Percentiles rank a stretch among this genome's conserved stretches.
phyloP scores from a whole-genome alignment of 2,329 filamentous ascomycete genomes.

The Aspergillus neotritici region DNA sequence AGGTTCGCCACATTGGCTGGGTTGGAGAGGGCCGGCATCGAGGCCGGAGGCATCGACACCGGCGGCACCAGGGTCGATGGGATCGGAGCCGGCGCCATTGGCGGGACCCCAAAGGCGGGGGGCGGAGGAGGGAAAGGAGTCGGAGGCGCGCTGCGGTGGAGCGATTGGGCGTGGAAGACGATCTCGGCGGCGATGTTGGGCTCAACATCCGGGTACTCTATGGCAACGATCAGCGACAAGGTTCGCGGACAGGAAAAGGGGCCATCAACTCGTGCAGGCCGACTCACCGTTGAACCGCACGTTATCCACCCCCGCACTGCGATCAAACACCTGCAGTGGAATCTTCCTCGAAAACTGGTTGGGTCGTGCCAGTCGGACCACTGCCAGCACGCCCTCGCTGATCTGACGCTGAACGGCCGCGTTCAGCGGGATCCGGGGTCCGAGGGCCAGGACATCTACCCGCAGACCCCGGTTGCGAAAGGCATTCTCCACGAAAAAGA shows the following conservation, averaged over 20 bases:
- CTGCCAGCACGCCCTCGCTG: slow-evolving; percentile 79
- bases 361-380: slow-evolving; percentile 67
- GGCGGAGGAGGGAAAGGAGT: slow-evolving; percentile 32
- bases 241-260: neutral
- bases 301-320: slow-evolving; percentile 65
- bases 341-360: slow-evolving; percentile 69
- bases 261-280: neutral
- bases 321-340: slow-evolving; percentile 78
- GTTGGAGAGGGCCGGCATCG: slow-evolving; percentile 31
- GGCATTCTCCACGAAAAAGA: slow-evolving; percentile 71
- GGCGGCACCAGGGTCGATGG: slow-evolving; percentile 12
- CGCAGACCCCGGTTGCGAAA: slow-evolving; percentile 68
- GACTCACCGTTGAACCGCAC: slow-evolving; percentile 66
- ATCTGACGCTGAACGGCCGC: slow-evolving; percentile 80
- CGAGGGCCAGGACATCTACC: slow-evolving; percentile 73
- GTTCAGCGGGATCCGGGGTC: slow-evolving; percentile 67
- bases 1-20: slow-evolving; percentile 56
- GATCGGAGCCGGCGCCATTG: slow-evolving; percentile 22
- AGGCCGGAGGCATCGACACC: slow-evolving; percentile 27
- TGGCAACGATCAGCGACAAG: slow-evolving; percentile 9
- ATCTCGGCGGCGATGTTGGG: slow-evolving; percentile 74
- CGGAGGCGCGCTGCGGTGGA: slow-evolving; percentile 32
- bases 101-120: slow-evolving; percentile 35
- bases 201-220: slow-evolving; percentile 77
- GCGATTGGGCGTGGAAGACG: slow-evolving; percentile 55